phyloP scores from a whole-genome alignment of 148 eudicot species.

The Arctostaphylos glauca region DNA sequence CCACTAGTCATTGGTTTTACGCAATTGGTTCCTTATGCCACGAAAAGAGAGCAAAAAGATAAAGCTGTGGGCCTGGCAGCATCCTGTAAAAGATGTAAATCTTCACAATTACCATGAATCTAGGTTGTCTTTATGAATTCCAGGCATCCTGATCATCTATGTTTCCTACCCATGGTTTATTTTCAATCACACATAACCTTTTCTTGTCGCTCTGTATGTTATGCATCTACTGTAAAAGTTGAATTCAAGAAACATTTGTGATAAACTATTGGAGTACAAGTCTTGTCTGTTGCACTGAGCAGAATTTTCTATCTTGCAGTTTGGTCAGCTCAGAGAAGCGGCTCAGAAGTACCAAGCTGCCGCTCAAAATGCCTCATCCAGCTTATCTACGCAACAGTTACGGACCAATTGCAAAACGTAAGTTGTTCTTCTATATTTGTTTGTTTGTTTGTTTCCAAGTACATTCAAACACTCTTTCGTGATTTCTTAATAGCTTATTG shows the following conservation, averaged over 20 bases:
- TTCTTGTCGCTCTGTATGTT: not conserved
- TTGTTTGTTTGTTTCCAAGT: not conserved
- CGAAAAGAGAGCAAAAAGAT: not conserved
- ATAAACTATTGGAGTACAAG: not conserved
- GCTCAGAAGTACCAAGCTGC: constrained; percentile 91
- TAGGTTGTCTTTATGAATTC: not conserved
- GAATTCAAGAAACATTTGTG: not conserved
- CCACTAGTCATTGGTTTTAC: not conserved
- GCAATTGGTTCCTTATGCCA: not conserved
- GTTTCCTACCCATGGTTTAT: not conserved
- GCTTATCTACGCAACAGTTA: constrained; percentile 61
- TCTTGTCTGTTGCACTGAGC: constrained; percentile 53
- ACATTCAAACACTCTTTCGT: not conserved
- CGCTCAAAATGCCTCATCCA: constrained; percentile 67
- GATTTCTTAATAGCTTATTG: not conserved
- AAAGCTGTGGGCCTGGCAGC: not conserved
- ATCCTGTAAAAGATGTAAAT: not conserved
- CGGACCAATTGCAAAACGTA: constrained; percentile 89
- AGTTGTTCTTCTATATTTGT: constrained; percentile 23
- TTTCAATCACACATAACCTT: not conserved
- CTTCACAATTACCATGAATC: not conserved
- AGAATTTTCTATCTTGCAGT: constrained; percentile 47
- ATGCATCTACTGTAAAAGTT: not conserved
- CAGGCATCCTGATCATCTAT: not conserved
- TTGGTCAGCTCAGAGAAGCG: constrained; percentile 85